Percentiles rank a stretch among this genome's conserved stretches.
Conservation (phyloP, 306 rosid genomes). For the Vachellia pachyceras region DNA sequence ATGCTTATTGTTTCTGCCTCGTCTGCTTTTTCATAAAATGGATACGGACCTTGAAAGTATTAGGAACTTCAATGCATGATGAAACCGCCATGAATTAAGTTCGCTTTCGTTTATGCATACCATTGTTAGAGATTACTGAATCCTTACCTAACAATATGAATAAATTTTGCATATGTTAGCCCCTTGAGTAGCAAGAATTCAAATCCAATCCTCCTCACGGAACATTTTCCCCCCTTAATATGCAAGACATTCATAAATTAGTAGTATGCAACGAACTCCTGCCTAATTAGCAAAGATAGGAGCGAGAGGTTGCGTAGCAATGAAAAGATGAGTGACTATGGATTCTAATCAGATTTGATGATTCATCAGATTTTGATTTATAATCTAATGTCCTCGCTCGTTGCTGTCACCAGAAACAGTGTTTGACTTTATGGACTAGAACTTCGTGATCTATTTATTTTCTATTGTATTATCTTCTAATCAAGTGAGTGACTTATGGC, state of each 20-base stretch:
- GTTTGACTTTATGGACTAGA: constrained; percentile 1
- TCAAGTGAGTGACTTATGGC: constrained; percentile 35
- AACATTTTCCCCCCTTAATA: no score
- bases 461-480: constrained; percentile 16
- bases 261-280: constrained; percentile 18
- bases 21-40: constrained; percentile 14
- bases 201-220: not conserved
- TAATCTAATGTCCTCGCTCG: not conserved
- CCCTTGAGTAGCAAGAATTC: not conserved
- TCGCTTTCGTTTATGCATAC: constrained; percentile 7
- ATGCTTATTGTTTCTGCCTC: constrained; percentile 10
- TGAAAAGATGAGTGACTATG: constrained; percentile 11
- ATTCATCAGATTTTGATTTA: constrained; percentile 10
- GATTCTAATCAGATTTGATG: not conserved
- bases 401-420: not conserved
- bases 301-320: constrained; percentile 12
- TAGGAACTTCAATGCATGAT: constrained; percentile 14
- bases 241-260: not conserved
- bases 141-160: not conserved
- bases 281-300: constrained; percentile 6
- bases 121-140: not conserved
- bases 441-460: constrained; percentile 10
- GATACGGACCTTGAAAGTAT: constrained; percentile 18
- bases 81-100: not conserved
- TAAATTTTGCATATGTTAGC: not conserved